Base-by-base conservation (phyloP, 192 early-diverging fungal genomes). In the Powellomyces hirtus region DNA sequence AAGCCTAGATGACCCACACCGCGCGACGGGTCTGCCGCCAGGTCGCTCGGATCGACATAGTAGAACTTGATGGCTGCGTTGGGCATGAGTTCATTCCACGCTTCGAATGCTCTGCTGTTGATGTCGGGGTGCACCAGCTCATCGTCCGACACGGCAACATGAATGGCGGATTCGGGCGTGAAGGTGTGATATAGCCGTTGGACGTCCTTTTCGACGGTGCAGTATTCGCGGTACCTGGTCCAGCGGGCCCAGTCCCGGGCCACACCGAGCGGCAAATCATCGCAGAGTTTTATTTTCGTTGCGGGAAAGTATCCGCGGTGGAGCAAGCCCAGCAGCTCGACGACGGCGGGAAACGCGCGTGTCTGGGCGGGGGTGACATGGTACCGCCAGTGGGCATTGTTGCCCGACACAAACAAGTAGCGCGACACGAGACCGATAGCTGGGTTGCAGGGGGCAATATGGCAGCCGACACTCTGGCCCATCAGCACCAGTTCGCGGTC, bases 251-350 rank as follows among this genome's bases (percentile, higher is more conserved):
- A 66, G 35, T 66, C 64, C 29, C 64, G 29, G 18, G 52, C 64
- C 1, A 56, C 64, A 18, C 53, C 64, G 35, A 57, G 22, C 50
- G 64, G 64, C 4, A 66, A 35, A 36, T 66, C 50, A 2, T 66
- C 64, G 38, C 64, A 66, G 72, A 26, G 49, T 53, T 18, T 75
- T 78, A 73, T 75, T 75, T 11, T 68, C 57, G 22, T 68, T 34
- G 63, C 63, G 46, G 63, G 63, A 33, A 64, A 77, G 35, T 86
- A 81, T 53, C 67, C 64, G 31, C 53, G 29, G 53, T 29, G 14
- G 53, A 56, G 26, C 3, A 16, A 33, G 53, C 10, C 40, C 11
- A 7, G 16, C 4, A 45, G 4, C 24, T 44, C 62, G 24, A 63
- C 42, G 40, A 42, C 33, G 16, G 42, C 26, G 1, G 42, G 62